A percentile compares a stretch with the other conserved stretches of the same genome.
Conservation (phyloP, 2,329 filamentous ascomycete species). For the Alternaria hordeiaustralica region DNA sequence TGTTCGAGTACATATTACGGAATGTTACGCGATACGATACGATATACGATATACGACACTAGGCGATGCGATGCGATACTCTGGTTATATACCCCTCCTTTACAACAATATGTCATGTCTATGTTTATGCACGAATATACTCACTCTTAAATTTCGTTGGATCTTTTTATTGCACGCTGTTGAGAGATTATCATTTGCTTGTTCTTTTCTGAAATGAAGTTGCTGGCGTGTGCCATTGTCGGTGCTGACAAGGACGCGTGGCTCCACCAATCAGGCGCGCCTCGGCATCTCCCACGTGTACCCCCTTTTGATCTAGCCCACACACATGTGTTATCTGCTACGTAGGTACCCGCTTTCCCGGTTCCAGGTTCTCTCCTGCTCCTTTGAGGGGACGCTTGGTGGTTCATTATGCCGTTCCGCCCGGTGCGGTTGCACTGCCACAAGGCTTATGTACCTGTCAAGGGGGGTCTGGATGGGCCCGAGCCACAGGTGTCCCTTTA, state of each 20-base stretch:
- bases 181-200: background rate
- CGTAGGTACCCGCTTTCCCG: background rate
- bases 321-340: background rate
- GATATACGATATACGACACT: background rate
- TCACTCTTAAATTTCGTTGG: background rate
- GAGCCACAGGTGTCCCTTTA: background rate
- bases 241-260: background rate
- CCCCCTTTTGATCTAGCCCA: background rate
- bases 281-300: background rate
- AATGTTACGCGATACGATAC: background rate
- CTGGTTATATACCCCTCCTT: slow-evolving; percentile 1
- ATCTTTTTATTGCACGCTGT: rapidly evolving
- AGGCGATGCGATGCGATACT: background rate
- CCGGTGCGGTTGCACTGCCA: background rate
- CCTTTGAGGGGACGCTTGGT: background rate
- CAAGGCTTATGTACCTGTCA: background rate
- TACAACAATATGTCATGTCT: background rate
- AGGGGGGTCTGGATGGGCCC: background rate
- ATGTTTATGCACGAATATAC: background rate
- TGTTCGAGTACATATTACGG: background rate
- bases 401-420: background rate
- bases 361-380: background rate
- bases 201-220: background rate
- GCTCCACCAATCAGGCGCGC: background rate
- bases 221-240: background rate